Conservation (phyloP, 257 asterid species). For the Cruciata laevipes region DNA sequence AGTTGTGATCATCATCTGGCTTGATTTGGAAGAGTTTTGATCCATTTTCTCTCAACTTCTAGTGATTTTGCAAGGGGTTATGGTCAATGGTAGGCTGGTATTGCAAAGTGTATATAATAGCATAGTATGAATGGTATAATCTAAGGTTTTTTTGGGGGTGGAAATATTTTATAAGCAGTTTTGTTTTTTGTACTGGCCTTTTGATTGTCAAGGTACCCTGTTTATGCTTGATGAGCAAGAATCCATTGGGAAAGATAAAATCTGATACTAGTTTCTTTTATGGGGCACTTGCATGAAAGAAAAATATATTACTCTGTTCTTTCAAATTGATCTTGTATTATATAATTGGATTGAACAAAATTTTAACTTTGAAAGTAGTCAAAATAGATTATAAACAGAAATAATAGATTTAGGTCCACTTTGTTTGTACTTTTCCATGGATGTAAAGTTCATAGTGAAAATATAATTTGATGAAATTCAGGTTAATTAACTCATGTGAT, state of each 20-base stretch:
- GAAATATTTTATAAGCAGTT: neutral
- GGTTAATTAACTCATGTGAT: too few relatives aligned
- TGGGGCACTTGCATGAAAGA: neutral
- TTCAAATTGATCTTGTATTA: too few relatives aligned
- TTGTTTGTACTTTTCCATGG: too few relatives aligned
- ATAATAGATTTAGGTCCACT: too few relatives aligned
- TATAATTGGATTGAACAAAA: too few relatives aligned
- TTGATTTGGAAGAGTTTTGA: slow-evolving; percentile 6
- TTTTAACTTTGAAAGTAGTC: too few relatives aligned
- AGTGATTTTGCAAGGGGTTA: neutral
- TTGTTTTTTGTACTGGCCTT: neutral
- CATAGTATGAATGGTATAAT: neutral
- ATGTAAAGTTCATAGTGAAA: too few relatives aligned
- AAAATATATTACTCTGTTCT: too few relatives aligned
- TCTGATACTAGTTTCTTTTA: too few relatives aligned
- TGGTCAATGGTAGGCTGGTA: neutral
- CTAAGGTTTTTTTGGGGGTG: neutral
- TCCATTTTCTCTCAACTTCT: slow-evolving; percentile 11
- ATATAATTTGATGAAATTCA: too few relatives aligned
- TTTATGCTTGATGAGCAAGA: neutral
- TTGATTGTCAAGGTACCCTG: neutral
- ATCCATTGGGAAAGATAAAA: neutral
- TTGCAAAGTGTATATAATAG: neutral
- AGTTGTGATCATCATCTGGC: slow-evolving; percentile 23
- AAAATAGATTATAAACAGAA: too few relatives aligned